A percentile compares a stretch with the other conserved stretches of the same genome.
Evolutionary conservation across 2,329 filamentous ascomycete species (phyloP).

Genomic region (Metarhizium album): DNA sequence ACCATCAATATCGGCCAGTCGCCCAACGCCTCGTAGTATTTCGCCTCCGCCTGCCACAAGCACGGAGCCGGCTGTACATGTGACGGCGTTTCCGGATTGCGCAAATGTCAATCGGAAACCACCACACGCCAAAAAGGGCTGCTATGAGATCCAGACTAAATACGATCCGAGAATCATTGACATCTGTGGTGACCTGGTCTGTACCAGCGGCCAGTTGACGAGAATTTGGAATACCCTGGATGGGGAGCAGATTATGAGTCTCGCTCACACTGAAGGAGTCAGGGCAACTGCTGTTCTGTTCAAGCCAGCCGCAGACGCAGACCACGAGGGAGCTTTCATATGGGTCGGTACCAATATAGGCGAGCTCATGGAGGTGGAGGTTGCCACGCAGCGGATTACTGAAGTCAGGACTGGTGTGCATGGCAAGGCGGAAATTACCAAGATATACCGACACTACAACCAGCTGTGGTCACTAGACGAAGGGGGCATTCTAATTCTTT

Average conservation of each 20-base stretch:
- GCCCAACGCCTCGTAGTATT: background rate
- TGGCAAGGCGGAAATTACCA: constrained; percentile 66
- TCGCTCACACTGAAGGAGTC: constrained; percentile 74
- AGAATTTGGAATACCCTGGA: constrained; percentile 79
- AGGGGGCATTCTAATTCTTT: constrained; percentile 74
- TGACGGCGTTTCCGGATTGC: constrained; percentile 68
- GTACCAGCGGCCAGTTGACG: constrained; percentile 77
- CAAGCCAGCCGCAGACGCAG: constrained; percentile 66
- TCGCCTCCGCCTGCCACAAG: constrained; percentile 15
- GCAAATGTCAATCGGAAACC: constrained; percentile 76
- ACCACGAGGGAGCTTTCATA: constrained; percentile 68
- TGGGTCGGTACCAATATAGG: constrained; percentile 89
- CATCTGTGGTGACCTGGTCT: constrained; percentile 78
- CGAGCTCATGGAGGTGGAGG: constrained; percentile 82
- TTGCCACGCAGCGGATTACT: constrained; percentile 60
- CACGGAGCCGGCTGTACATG: constrained; percentile 36
- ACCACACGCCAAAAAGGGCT: constrained; percentile 61
- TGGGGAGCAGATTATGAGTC: constrained; percentile 69
- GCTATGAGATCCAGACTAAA: constrained; percentile 68
- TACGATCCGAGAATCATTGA: constrained; percentile 83
- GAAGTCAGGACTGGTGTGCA: constrained; percentile 62
- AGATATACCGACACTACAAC: constrained; percentile 75
- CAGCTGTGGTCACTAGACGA: constrained; percentile 95
- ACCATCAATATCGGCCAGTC: constrained; percentile 11
- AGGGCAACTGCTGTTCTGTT: constrained; percentile 76